phyloP scores from a whole-genome alignment of 2,329 filamentous ascomycete genomes.

The Botryotinia globosa region DNA sequence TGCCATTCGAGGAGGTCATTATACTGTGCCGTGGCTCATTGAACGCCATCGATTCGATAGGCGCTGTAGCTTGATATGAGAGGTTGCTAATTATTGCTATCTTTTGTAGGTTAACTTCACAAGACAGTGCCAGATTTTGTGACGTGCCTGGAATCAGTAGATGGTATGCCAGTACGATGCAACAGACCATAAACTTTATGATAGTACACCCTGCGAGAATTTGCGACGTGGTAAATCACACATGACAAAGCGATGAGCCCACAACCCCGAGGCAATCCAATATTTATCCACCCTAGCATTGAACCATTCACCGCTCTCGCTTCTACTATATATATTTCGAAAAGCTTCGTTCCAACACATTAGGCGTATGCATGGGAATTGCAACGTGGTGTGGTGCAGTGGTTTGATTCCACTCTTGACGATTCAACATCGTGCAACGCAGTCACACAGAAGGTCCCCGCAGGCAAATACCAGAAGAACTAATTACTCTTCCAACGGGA shows the following conservation, averaged over 20 bases:
- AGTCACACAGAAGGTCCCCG: background rate
- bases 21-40: background rate
- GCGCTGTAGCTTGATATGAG: background rate
- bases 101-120: fast-evolving
- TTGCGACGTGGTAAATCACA: background rate
- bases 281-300: background rate
- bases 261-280: background rate
- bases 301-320: background rate
- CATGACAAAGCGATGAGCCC: background rate
- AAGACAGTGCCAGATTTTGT: too few relatives aligned
- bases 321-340: background rate
- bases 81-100: background rate
- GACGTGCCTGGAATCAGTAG: background rate
- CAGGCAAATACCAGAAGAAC: background rate
- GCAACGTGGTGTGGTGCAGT: background rate
- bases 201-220: background rate
- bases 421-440: background rate
- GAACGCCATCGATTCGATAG: background rate
- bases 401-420: background rate
- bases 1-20: background rate
- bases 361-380: background rate
- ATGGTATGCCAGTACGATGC: background rate
- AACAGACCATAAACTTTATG: background rate
- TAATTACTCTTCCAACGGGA: background rate
- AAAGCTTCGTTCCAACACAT: background rate